phyloP scores from a whole-genome alignment of 2,329 filamentous ascomycete species.

The Botrytis medusae region DNA sequence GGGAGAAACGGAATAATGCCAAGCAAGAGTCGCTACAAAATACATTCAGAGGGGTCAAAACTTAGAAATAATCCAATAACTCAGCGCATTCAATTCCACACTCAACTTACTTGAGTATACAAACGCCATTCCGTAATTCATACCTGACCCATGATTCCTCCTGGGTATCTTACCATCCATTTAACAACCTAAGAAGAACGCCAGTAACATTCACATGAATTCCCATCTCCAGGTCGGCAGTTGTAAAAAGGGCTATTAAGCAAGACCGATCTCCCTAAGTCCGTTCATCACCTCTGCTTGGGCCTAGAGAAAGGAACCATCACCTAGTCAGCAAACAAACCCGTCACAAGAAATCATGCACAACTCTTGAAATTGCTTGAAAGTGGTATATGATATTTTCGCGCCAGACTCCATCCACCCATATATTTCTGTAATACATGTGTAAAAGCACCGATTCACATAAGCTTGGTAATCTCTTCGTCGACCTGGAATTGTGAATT shows the following conservation, averaged over 20 bases:
- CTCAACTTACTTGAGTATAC: not conserved
- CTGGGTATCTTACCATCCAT: slow-evolving; percentile 11
- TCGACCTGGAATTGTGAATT: slow-evolving; percentile 41
- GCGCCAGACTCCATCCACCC: slow-evolving; percentile 29
- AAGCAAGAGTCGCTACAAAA: not conserved
- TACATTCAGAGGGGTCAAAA: not conserved
- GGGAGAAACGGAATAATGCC: not conserved
- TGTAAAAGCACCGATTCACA: slow-evolving; percentile 36
- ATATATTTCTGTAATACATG: slow-evolving; percentile 28
- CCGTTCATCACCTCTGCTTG: slow-evolving; percentile 18
- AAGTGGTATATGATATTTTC: slow-evolving; percentile 24
- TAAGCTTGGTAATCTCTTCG: slow-evolving; percentile 42
- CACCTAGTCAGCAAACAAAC: slow-evolving; percentile 21
- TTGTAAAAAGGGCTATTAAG: not conserved
- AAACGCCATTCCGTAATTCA: not conserved
- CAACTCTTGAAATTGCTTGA: slow-evolving; percentile 8
- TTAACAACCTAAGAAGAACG: not conserved
- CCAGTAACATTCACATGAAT: not conserved
- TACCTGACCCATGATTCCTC: not conserved
- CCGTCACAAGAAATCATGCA: slow-evolving; percentile 12
- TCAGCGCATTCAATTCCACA: not conserved
- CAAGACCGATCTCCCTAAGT: slow-evolving; percentile 20
- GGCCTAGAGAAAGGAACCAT: slow-evolving; percentile 19
- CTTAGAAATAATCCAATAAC: not conserved
- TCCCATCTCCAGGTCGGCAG: not conserved